Conservation (phyloP, 768 basidiomycete genomes). For the Postia placenta region DNA sequence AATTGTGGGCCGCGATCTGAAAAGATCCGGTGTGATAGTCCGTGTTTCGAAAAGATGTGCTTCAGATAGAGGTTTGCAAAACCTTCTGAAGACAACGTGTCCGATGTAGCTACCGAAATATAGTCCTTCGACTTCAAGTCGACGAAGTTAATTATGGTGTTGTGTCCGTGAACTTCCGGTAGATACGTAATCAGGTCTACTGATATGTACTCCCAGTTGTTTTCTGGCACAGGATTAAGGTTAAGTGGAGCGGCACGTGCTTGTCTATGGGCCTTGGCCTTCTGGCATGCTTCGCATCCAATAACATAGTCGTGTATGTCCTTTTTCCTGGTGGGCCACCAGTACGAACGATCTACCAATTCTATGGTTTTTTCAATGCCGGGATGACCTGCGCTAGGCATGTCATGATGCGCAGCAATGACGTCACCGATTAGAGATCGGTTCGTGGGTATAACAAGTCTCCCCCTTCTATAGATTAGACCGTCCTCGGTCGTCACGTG, state of each 20-base stretch:
- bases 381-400: conserved; percentile 33
- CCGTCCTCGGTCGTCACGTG: conserved; percentile 19
- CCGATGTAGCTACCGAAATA: conserved; percentile 9
- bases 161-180: conserved; percentile 13
- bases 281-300: conserved; percentile 25
- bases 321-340: conserved; percentile 29
- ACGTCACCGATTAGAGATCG: conserved; percentile 27
- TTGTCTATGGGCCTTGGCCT: conserved; percentile 23
- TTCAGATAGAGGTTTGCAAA: conserved; percentile 11
- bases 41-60: conserved; percentile 7
- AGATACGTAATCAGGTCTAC: conserved; percentile 19
- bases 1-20: conserved; percentile 14
- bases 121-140: conserved; percentile 4
- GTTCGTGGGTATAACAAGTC: conserved; percentile 16
- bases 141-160: conserved; percentile 13
- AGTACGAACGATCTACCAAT: conserved; percentile 30
- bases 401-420: conserved; percentile 30
- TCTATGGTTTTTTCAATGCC: conserved; percentile 29
- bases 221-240: conserved; percentile 7
- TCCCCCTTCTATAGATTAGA: conserved; percentile 16
- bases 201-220: conserved; percentile 5
- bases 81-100: conserved; percentile 2
- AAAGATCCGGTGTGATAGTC: conserved; percentile 10
- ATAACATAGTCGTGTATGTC: conserved; percentile 26
- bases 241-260: conserved; percentile 23